A percentile compares a stretch with the other conserved stretches of the same genome.
Evolutionary conservation across 805 yeast species (phyloP).

Genomic region (Yarrowia alimentaria): DNA sequence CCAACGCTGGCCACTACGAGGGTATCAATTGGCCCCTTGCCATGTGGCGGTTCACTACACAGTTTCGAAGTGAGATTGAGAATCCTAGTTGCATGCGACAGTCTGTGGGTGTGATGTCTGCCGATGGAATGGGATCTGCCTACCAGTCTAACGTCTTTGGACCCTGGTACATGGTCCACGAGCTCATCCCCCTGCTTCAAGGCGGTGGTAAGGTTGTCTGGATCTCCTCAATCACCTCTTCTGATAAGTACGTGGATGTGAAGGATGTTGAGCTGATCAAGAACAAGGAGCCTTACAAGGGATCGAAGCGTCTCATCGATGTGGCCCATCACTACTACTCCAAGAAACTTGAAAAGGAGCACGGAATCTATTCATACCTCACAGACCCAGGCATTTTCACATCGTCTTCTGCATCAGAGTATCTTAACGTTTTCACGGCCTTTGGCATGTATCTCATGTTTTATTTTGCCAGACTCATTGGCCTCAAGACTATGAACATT

Average conservation of each 20-base stretch:
- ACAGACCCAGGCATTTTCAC: constrained; percentile 94
- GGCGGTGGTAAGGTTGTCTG: constrained; percentile 70
- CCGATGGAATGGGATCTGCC: constrained; percentile 78
- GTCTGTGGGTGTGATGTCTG: constrained; percentile 67
- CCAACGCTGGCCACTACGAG: constrained; percentile 83
- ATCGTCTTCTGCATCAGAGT: constrained; percentile 70
- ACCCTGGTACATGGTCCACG: constrained; percentile 80
- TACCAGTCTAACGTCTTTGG: constrained; percentile 98
- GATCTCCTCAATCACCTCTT: constrained; percentile 83
- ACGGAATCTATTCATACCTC: constrained; percentile 68
- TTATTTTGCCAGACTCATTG: constrained; percentile 74
- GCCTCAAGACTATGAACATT: constrained; percentile 87
- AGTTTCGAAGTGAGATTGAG: constrained; percentile 82
- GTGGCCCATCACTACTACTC: constrained; percentile 74
- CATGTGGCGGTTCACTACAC: constrained; percentile 56
- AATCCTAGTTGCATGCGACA: constrained; percentile 84
- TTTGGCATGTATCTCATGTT: constrained; percentile 84
- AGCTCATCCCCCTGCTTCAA: constrained; percentile 54
- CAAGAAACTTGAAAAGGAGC: constrained; percentile 45
- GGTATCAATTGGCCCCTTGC: constrained; percentile 90
- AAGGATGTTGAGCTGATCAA: constrained; percentile 70
- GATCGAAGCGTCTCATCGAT: constrained; percentile 85
- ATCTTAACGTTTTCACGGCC: constrained; percentile 70
- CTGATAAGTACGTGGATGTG: constrained; percentile 67
- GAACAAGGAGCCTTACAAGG: constrained; percentile 76